phyloP scores from a whole-genome alignment of 2,329 filamentous ascomycete species.

The Grosmannia penicillata region DNA sequence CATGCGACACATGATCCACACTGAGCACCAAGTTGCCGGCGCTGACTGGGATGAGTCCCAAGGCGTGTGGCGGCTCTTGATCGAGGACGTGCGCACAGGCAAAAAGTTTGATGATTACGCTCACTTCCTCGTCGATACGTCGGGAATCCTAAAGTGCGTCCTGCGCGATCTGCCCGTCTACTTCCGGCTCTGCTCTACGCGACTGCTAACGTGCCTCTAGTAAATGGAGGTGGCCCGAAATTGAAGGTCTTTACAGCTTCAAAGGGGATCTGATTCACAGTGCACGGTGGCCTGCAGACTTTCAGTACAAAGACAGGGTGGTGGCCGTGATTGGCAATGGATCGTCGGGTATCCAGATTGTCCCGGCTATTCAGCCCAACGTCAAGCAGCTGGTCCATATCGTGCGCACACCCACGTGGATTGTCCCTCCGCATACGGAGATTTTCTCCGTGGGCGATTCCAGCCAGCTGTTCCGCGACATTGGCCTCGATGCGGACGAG shows the following conservation, averaged over 20 bases:
- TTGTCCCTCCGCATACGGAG: conserved; percentile 20
- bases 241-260: conserved; percentile 29
- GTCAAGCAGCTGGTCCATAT: conserved; percentile 22
- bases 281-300: conserved; percentile 34
- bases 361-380: conserved; percentile 31
- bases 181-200: background rate
- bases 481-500: conserved; percentile 26
- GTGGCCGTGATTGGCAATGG: conserved; percentile 44
- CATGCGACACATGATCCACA: conserved; percentile 28
- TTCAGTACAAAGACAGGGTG: conserved; percentile 32
- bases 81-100: conserved; percentile 23
- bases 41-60: conserved; percentile 29
- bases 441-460: conserved; percentile 23
- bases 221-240: conserved; percentile 37
- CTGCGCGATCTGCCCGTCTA: too few species aligned
- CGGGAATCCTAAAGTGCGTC: conserved; percentile 37
- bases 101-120: conserved; percentile 27
- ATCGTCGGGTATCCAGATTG: conserved; percentile 36
- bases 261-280: conserved; percentile 35
- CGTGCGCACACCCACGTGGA: conserved; percentile 27
- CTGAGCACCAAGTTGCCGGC: conserved; percentile 23
- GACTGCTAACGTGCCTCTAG: conserved; percentile 13
- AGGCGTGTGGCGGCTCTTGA: conserved; percentile 26
- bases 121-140: conserved; percentile 33
- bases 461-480: conserved; percentile 20